Base-by-base conservation (phyloP, 106 monocot genomes). In the Amphibolis antarctica region DNA sequence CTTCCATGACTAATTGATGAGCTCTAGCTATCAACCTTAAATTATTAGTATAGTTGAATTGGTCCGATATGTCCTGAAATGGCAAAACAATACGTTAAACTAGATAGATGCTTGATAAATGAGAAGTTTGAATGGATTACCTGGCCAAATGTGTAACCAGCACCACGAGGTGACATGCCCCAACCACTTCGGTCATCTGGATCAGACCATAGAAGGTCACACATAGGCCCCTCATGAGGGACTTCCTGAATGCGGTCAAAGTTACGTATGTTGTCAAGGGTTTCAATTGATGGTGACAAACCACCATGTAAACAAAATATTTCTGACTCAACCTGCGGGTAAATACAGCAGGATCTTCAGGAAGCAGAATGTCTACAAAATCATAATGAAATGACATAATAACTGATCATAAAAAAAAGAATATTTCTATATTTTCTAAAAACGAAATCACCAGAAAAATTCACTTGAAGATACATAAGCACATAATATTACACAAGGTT, bases 1-100 rank as follows among this genome's bases (percentile, higher is more conserved):
- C 92, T 61, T 92, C 86, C 87, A 92, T 92, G 59, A 92, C 92
- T 55, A 92, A 64, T 55, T 92, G 92, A 78, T 92, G 92, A 62
- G 84, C 92, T 82, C 92, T 79, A 13, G 92, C 86, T 66, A 92
- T 87, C 77, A 92, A 73, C 60, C 80, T 88, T 48, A 92, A 72
- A 61, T 78, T 82, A 75, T 92, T 92, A 52, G 56, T 82, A 50
- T 92, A 84, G 66, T 88, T 88, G 68, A 92, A 92, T 63, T 92
- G 87, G 74, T 92, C 84, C 0, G 87, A 88, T 75, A 92, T 92
- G 80, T 92, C 92, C 92, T 92, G 82, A 70, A 79, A 82, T n/a
- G n/a, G n/a, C 43, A 47, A 47, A 53, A 15, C 31, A 52, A 19
- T 52, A 31, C 18, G 23, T n/a, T n/a, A 67, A 10, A 44, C 42